Evolutionary conservation across 257 asterid species (phyloP), one percentile per base, ranked within the genome.

Genomic region (Ligustrum vulgare): DNA sequence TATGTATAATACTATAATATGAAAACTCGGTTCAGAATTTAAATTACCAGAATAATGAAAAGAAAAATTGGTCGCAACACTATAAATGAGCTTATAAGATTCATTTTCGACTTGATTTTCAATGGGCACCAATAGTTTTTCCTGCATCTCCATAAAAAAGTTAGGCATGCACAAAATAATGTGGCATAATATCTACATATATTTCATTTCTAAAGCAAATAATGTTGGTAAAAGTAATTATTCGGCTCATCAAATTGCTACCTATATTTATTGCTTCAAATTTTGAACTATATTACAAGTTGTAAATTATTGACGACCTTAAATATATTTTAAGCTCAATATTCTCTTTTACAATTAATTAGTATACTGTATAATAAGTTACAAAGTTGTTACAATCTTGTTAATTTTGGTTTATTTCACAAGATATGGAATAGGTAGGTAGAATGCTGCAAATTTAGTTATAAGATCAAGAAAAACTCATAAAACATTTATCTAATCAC

Each of bases 21-120:
- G 16, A 43, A 43, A 43, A 49, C 16, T 49, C 0, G 22, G 58
- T 47, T 47, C 20, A 4, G 22, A 47, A 47, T 3, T 47, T 49
- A 1, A 49, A 16, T 54, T 82, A 88, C 93, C 83, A 83, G 51
- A 39, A 81, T 15, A 62, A 85, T 36, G 66, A 82, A 84, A 43
- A 80, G 83, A 72, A 78, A 78, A 54, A 84, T 35, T 20, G 86
- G 89, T 31, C 80, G 86, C 67, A 76, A 16, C 80, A 85, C 76
- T 49, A 82, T 75, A 73, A 41, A 87, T 34, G 86, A 84, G 35
- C 80, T 80, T 23, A 13, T 45, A 4, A 36, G 56, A 78, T 77
- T 86, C 89, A 79, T 83, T 49, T 49, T 45, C 32, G 45, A 70
- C 67, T 32, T 64, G 73, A 64, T 22, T 25, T 60, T 69, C 71